Evolutionary conservation across 164 flowering plant species (phyloP), one percentile per base, ranked within the genome.

Genomic region (Vitis cinerea): DNA sequence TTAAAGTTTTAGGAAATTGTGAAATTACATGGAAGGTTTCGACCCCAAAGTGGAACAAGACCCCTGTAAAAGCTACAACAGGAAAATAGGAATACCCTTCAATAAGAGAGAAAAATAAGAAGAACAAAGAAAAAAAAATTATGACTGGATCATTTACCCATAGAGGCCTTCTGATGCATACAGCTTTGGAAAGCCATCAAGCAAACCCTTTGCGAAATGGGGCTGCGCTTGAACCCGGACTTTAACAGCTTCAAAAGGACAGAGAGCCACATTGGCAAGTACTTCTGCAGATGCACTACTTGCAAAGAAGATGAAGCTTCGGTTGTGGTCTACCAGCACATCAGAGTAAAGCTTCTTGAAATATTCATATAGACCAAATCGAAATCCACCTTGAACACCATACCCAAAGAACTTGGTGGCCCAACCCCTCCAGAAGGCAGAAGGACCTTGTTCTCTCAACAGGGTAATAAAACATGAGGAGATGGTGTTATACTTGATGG

Each of bases 261-360:
- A 89, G 3, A 92, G 86, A 55, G 97, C 94, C 61, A 92, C 82
- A 74, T 94, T 86, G 17, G 97, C 95, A 83, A 94, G 79, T 37
- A 88, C 82, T 78, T 94, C 88, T 72, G 98, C 97, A 70, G 98
- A 92, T 61, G 94, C 94, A 72, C 97, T 86, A 75, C 98, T 92
- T 63, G 84, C 67, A 67, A 92, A 87, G 84, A 78, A 94, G 50
- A 94, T 78, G 72, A 75, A 50, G 72, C 90, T 89, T 74, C 77
- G 84, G 69, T 81, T 83, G 6, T 76, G 75, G 49, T 75, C 89
- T 47, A 78, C 82, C 69, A 87, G 67, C 4, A 75, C 49, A 80
- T 85, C 83, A 4, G 90, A 84, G 80, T 92, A 95, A 52, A 85
- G 48, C 70, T 75, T 85, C 87, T 91, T 92, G 69, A 95, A 93